Percentiles rank a stretch among this genome's conserved stretches.
Evolutionary conservation across 2,329 filamentous ascomycete species (phyloP).

Genomic region (Claviceps lovelessii): DNA sequence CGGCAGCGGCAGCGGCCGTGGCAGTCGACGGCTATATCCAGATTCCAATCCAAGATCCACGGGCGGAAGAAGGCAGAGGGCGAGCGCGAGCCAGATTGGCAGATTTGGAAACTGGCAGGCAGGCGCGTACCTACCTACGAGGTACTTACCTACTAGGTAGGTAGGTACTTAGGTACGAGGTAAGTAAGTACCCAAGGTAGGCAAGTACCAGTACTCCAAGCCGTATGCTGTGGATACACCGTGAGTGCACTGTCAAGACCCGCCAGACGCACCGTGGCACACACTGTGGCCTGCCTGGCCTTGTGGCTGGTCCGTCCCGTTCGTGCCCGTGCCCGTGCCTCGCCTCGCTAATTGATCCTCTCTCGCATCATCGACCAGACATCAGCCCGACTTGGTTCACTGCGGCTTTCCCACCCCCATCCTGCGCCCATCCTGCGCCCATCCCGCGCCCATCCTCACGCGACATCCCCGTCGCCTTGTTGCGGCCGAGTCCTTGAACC

Average conservation of each 20-base stretch:
- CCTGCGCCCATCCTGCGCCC: background rate
- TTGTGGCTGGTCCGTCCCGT: background rate
- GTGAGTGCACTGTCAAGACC: too few species aligned
- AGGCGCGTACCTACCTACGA: too few species aligned
- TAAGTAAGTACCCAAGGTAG: too few species aligned
- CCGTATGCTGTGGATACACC: too few species aligned
- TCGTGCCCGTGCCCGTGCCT: background rate
- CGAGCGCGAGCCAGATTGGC: too few species aligned
- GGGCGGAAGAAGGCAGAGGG: too few species aligned
- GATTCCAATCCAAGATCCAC: background rate
- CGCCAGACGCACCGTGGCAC: background rate
- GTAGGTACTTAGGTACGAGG: too few species aligned
- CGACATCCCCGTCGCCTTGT: constrained; percentile 1
- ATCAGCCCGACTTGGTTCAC: constrained; percentile 1
- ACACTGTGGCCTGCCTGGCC: background rate
- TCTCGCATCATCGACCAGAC: constrained; percentile 2
- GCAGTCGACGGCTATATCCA: background rate
- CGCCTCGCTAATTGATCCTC: background rate
- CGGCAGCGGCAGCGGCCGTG: too few species aligned
- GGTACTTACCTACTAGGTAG: too few species aligned
- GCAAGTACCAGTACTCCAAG: too few species aligned
- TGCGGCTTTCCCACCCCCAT: background rate
- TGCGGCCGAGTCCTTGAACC: background rate
- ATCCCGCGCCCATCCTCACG: background rate
- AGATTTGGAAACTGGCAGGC: too few species aligned